Evolutionary conservation across 306 rosid species (phyloP).

Genomic region (Purshia tridentata): DNA sequence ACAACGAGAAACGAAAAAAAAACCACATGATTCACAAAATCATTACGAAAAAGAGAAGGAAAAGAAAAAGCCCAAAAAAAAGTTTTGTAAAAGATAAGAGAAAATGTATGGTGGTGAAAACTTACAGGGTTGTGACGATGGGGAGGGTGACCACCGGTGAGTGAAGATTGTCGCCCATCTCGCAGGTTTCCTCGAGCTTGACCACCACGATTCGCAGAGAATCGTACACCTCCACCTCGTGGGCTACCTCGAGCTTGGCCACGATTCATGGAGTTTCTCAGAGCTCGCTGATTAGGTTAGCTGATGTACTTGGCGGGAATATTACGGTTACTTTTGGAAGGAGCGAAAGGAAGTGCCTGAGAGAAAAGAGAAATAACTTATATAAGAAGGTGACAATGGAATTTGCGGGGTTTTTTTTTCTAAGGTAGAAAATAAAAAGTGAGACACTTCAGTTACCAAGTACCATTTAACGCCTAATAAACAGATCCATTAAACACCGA

Average conservation of each 20-base stretch:
- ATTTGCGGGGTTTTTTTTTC: neutral
- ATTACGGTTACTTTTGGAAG: neutral
- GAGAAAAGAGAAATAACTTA: neutral
- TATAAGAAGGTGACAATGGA: neutral
- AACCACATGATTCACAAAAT: neutral
- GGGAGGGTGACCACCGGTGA: neutral
- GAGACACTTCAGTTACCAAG: neutral
- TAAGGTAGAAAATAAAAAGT: neutral
- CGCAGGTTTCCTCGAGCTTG: conserved; percentile 14
- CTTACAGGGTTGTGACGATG: neutral
- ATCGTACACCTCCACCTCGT: conserved; percentile 4
- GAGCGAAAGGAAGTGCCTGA: neutral
- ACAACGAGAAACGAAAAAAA: neutral
- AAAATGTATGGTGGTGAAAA: neutral
- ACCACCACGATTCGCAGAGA: neutral
- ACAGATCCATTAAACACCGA: too few relatives aligned
- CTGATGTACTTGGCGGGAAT: conserved; percentile 20
- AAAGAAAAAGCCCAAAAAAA: neutral
- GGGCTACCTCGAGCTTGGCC: conserved; percentile 4
- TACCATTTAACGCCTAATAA: too few relatives aligned
- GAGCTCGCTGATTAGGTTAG: neutral
- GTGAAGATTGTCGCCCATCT: neutral
- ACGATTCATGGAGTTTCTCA: conserved; percentile 8
- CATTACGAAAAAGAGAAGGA: too few relatives aligned
- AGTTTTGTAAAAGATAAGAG: neutral